Evolutionary conservation across 2,329 filamentous ascomycete species (phyloP).

Genomic region (Scytalidium lignicola): DNA sequence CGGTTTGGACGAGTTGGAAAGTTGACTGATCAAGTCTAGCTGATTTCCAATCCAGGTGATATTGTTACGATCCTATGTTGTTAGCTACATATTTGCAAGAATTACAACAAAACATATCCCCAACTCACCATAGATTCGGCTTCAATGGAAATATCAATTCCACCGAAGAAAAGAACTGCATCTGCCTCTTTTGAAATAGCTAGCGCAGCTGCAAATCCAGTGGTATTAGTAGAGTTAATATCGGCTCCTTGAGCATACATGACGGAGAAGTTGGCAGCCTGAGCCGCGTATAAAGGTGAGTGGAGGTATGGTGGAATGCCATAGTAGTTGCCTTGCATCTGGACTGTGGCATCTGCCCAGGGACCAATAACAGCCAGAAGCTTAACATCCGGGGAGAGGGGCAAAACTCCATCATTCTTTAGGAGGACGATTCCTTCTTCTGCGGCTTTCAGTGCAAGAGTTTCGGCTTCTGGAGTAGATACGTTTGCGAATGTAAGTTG

Average conservation of each 20-base stretch:
- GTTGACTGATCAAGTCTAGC: conserved; percentile 42
- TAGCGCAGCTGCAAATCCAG: conserved; percentile 25
- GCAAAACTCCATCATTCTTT: conserved; percentile 20
- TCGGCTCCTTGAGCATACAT: conserved; percentile 36
- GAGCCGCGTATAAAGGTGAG: conserved; percentile 39
- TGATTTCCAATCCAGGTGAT: conserved; percentile 49
- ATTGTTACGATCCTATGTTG: conserved; percentile 39
- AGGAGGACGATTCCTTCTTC: conserved; percentile 19
- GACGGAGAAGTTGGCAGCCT: conserved; percentile 27
- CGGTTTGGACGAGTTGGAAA: conserved; percentile 41
- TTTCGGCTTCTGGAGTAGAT: conserved; percentile 9
- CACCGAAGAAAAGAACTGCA: conserved; percentile 49
- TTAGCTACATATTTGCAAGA: too few relatives aligned
- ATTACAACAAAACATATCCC: too few relatives aligned
- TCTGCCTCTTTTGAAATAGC: conserved; percentile 39
- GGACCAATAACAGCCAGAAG: conserved; percentile 19
- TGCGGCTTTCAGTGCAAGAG: conserved; percentile 17
- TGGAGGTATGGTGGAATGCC: conserved; percentile 16
- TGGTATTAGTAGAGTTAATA: conserved; percentile 27
- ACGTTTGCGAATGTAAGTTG: conserved; percentile 42
- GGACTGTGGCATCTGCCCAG: conserved; percentile 16
- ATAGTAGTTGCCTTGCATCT: conserved; percentile 21
- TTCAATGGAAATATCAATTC: conserved; percentile 48
- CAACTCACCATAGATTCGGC: conserved; percentile 32
- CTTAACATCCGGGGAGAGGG: conserved; percentile 5